These are phyloP conservation scores for Hypomontagnella submonticulosa DNA, from an alignment of 495 filamentous ascomycete genomes.

Conservation along the genomic window DNA sequence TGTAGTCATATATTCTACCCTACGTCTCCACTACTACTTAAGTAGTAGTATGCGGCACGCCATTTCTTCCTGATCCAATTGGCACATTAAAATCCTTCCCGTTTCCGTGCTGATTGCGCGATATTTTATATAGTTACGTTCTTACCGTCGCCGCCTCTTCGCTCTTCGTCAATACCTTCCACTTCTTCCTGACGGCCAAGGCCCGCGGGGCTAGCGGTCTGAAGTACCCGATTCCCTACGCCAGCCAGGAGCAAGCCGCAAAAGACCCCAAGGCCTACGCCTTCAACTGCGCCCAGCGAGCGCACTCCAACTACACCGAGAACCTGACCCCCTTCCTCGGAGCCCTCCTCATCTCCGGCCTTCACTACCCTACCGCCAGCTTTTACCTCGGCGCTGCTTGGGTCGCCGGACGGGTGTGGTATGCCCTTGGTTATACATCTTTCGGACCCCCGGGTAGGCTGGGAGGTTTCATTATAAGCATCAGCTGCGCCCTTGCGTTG, in stretches of 20 bases:
- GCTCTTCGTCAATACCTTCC: conserved; percentile 65
- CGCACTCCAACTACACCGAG: conserved; percentile 78
- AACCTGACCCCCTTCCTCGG: conserved; percentile 69
- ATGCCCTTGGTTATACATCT: conserved; percentile 68
- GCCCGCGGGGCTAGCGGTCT: conserved; percentile 67
- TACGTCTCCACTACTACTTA: not conserved
- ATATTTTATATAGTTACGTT: conserved; percentile 56
- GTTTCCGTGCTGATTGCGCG: conserved; percentile 22
- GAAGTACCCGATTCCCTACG: conserved; percentile 73
- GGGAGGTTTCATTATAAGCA: conserved; percentile 36
- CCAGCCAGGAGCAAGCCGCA: conserved; percentile 65
- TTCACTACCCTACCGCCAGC: conserved; percentile 67
- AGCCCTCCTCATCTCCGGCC: conserved; percentile 64
- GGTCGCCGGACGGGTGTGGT: conserved; percentile 65
- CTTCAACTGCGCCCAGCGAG: conserved; percentile 73
- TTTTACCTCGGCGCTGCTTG: conserved; percentile 65
- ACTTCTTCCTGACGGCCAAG: conserved; percentile 56
- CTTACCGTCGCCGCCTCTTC: conserved; percentile 70
- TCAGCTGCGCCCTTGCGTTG: conserved; percentile 42
- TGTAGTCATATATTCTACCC: not conserved
- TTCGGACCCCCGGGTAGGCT: conserved; percentile 50
- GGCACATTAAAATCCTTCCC: conserved; percentile 21
- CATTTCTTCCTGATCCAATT: conserved; percentile 20
- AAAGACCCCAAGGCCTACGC: conserved; percentile 62
- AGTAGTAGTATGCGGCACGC: conserved; percentile 19